Base-by-base conservation (phyloP, 768 basidiomycete species). In the Obba rivulosa region DNA sequence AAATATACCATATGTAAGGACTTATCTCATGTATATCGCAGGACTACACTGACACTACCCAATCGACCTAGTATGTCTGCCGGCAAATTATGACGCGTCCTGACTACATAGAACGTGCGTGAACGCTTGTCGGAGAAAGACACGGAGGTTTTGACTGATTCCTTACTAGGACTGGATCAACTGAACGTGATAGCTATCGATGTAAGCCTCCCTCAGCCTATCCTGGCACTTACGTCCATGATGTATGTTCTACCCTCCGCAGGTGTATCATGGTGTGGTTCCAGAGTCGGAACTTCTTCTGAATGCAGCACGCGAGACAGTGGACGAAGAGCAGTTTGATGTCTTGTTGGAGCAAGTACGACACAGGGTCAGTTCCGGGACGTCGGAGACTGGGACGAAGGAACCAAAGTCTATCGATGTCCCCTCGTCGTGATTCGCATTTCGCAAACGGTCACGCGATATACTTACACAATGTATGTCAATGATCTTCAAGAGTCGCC, bases 201-300 rank as follows among this genome's bases (percentile, higher is more conserved):
- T 61, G 84, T 87, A 45, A 51, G 79, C 67, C 13, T 16, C 22
- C 18, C 14, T 48, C 8, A 16, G 5, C 16, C 17, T 16, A 34
- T 21, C 17, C 13, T 31, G 28, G 13, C 42, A 17, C 17, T 24
- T 25, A 36, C 35, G 43, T 10, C 24, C 22, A n/a, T 31, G 23
- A n/a, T n/a, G 17, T 28, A 34, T n/a, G 35, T 14, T 14, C 28
- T 52, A 36, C 34, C 24, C n/a, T 35, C 24, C 37, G 43, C 62
- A 86, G 83, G 78, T 83, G 34, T 65, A 85, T 53, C 83, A 87
- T 62, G 75, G 88, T 48, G 83, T 92, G 13, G 79, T 83, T 35
- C 85, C 87, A 13, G 90, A 91, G 66, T 92, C 88, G 0, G 76
- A 83, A 68, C 74, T 90, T n/a, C 78, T 87, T 45, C 74, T 91